Evolutionary conservation across 352 stramenopile genomes (phyloP).

Genomic region (Pythium monospermum): DNA sequence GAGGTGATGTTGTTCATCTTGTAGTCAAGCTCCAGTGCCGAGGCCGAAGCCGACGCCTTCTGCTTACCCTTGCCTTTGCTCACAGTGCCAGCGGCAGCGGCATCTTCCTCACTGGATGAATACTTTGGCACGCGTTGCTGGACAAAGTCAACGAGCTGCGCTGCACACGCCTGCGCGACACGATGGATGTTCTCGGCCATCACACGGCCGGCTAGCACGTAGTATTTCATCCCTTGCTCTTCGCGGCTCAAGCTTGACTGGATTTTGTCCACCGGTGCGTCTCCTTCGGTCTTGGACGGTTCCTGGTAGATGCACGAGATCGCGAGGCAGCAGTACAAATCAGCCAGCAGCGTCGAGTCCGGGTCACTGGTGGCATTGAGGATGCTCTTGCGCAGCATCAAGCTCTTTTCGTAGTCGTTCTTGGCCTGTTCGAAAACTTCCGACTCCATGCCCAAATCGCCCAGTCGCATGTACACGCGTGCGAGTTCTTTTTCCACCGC

Average conservation of each 20-base stretch:
- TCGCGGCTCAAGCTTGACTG: conserved; percentile 28
- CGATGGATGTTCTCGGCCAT: conserved; percentile 82
- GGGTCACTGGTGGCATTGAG: conserved; percentile 50
- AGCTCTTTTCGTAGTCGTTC: conserved; percentile 72
- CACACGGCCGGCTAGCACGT: conserved; percentile 71
- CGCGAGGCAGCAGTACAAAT: conserved; percentile 79
- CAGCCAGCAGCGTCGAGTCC: conserved; percentile 74
- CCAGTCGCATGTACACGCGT: conserved; percentile 74
- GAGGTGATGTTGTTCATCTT: conserved; percentile 42
- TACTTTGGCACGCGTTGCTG: conserved; percentile 49
- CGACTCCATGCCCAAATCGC: conserved; percentile 77
- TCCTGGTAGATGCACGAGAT: conserved; percentile 85
- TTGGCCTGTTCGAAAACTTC: conserved; percentile 76
- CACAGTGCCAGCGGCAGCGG: background rate
- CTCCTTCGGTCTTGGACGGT: conserved; percentile 23
- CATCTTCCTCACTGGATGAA: conserved; percentile 20
- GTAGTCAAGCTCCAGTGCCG: conserved; percentile 37
- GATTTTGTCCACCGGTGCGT: conserved; percentile 15
- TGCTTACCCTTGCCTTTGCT: conserved; percentile 69
- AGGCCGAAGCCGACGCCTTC: conserved; percentile 31
- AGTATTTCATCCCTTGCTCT: conserved; percentile 69
- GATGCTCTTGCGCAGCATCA: conserved; percentile 69
- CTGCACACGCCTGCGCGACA: conserved; percentile 31
- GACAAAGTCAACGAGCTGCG: conserved; percentile 48
- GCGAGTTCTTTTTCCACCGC: conserved; percentile 74